phyloP scores from a whole-genome alignment of 2,329 filamentous ascomycete species.

The Ambrosiella beaveri region DNA sequence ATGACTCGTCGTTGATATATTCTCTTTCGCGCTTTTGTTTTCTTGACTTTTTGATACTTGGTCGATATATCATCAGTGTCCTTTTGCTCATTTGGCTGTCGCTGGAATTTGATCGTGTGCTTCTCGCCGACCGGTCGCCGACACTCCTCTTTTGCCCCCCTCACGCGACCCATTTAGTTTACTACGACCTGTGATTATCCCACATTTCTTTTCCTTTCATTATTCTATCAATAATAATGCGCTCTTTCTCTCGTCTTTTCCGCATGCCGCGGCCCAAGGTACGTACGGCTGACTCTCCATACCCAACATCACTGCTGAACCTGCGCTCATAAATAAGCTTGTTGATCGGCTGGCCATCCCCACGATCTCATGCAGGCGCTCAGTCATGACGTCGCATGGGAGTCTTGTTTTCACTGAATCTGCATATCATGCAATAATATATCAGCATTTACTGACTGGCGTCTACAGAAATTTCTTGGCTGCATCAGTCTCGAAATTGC shows the following conservation, averaged over 20 bases:
- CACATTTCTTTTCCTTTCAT: background rate
- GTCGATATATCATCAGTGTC: background rate
- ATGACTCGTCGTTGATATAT: background rate
- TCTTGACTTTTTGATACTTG: background rate
- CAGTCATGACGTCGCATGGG: background rate
- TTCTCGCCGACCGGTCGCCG: background rate
- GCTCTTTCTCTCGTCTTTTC: slow-evolving; percentile 15
- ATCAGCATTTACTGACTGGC: background rate
- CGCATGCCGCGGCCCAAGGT: slow-evolving; percentile 26
- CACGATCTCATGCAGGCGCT: background rate
- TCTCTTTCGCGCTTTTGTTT: too few species aligned
- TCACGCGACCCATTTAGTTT: background rate
- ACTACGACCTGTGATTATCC: background rate
- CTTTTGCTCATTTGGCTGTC: background rate
- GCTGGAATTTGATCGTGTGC: background rate
- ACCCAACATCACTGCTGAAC: background rate
- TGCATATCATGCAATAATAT: background rate
- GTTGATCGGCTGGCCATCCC: background rate
- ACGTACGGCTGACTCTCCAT: slow-evolving; percentile 13
- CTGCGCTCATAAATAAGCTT: too few species aligned
- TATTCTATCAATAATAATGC: slow-evolving; percentile 6
- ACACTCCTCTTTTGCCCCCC: background rate
- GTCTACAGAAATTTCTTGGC: slow-evolving; percentile 59
- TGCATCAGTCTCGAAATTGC: slow-evolving; percentile 75
- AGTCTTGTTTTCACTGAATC: background rate